These are phyloP conservation scores for Berkeleyomyces basicola DNA, from an alignment of 2,329 filamentous ascomycete species.

Conservation along the genomic window DNA sequence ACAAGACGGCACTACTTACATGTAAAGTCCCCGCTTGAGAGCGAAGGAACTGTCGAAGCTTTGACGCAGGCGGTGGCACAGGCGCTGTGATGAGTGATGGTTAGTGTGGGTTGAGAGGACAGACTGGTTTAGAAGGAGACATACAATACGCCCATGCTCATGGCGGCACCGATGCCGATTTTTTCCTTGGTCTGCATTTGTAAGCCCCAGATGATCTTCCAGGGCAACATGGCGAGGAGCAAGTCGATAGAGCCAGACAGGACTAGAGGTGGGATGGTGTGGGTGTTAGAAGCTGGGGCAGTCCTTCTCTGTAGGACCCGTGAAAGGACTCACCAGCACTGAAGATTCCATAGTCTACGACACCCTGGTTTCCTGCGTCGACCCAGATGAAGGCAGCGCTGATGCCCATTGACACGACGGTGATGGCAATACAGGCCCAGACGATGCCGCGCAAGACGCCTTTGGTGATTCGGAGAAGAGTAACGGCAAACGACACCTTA, in stretches of 20 bases:
- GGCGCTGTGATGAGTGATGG: constrained; percentile 16
- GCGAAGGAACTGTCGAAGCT: constrained; percentile 17
- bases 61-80: constrained; percentile 21
- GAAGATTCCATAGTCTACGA: constrained; percentile 15
- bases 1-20: constrained; percentile 8
- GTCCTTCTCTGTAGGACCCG: neutral
- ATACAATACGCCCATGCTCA: constrained; percentile 29
- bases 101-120: neutral
- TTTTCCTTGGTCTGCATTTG: constrained; percentile 26
- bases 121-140: constrained; percentile 1
- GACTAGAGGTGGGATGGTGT: constrained; percentile 6
- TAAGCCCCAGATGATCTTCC: constrained; percentile 25
- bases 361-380: neutral
- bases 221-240: constrained; percentile 24
- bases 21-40: constrained; percentile 15
- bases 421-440: constrained; percentile 18
- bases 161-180: constrained; percentile 24
- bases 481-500: constrained; percentile 21
- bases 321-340: constrained; percentile 9
- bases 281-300: neutral
- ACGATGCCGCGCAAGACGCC: constrained; percentile 15
- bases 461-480: constrained; percentile 18
- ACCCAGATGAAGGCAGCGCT: constrained; percentile 16
- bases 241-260: constrained; percentile 26
- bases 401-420: constrained; percentile 17